A percentile compares a stretch with the other conserved stretches of the same genome.
These are phyloP conservation scores for Endothia cerciana DNA, from an alignment of 2,329 filamentous ascomycete species.

Conservation along the genomic window DNA sequence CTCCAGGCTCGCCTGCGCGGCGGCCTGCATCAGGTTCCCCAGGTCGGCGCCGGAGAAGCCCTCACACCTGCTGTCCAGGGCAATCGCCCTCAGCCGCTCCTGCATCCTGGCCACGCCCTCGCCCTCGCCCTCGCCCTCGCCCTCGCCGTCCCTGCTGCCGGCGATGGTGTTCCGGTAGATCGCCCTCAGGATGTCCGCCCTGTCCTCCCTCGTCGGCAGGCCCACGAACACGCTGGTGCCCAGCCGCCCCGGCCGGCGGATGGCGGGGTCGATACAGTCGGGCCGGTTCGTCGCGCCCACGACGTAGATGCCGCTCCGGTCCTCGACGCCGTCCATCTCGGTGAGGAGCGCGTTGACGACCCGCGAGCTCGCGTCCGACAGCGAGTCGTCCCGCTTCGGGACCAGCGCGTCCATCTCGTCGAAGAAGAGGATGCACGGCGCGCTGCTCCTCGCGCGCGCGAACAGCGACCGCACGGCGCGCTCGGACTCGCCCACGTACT, in stretches of 20 bases:
- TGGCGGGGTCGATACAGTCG: slow-evolving; percentile 94
- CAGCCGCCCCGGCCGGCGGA: slow-evolving; percentile 87
- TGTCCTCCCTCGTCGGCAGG: slow-evolving; percentile 73
- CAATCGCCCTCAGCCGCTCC: slow-evolving; percentile 61
- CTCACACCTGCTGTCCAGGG: slow-evolving; percentile 67
- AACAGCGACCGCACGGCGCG: slow-evolving; percentile 92
- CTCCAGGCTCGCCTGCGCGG: slow-evolving; percentile 44
- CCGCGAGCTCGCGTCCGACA: slow-evolving; percentile 78
- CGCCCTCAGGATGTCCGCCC: slow-evolving; percentile 83
- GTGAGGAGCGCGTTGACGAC: slow-evolving; percentile 96
- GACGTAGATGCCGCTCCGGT: slow-evolving; percentile 85
- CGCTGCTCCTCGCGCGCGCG: slow-evolving; percentile 79
- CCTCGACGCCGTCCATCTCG: slow-evolving; percentile 85
- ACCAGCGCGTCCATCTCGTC: slow-evolving; percentile 95
- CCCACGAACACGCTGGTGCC: slow-evolving; percentile 90
- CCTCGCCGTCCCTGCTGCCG: slow-evolving; percentile 43
- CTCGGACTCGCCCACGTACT: slow-evolving; percentile 96
- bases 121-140: slow-evolving; percentile 23
- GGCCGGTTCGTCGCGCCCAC: slow-evolving; percentile 94
- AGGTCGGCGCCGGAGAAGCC: slow-evolving; percentile 77
- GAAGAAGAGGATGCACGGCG: slow-evolving; percentile 96
- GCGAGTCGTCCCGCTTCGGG: slow-evolving; percentile 74
- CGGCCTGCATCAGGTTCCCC: slow-evolving; percentile 52
- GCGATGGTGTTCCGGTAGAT: slow-evolving; percentile 58
- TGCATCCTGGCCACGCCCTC: background rate